A percentile compares a stretch with the other conserved stretches of the same genome.
phyloP scores from a whole-genome alignment of 164 flowering plant genomes.

The Liquidambar formosana region DNA sequence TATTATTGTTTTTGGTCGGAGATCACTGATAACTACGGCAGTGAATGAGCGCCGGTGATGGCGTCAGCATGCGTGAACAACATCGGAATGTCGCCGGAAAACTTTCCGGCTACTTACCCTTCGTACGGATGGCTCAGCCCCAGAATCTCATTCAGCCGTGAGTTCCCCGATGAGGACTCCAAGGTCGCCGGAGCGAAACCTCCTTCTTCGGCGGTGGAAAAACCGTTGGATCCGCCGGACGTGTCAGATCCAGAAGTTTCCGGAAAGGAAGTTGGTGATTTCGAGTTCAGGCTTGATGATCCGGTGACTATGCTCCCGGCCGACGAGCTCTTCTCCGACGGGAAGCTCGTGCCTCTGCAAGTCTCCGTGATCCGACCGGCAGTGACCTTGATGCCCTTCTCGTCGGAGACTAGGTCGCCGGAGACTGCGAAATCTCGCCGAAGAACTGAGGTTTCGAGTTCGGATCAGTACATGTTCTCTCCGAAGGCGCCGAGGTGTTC shows the following conservation, averaged over 20 bases:
- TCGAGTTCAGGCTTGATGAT: constrained; percentile 85
- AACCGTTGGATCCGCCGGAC: constrained; percentile 11
- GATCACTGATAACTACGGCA: background rate
- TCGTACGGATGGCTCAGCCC: constrained; percentile 73
- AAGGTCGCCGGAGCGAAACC: constrained; percentile 15
- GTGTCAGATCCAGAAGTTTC: background rate
- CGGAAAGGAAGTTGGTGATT: constrained; percentile 42
- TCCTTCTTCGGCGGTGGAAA: background rate
- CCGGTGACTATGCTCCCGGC: constrained; percentile 85
- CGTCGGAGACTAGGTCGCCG: constrained; percentile 27
- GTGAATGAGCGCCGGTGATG: constrained; percentile 44
- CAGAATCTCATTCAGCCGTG: constrained; percentile 57
- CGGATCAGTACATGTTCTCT: constrained; percentile 66
- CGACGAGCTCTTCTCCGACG: constrained; percentile 81
- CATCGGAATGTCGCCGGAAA: constrained; percentile 53
- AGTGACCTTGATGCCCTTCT: background rate
- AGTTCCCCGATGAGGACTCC: constrained; percentile 33
- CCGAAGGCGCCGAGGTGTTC: constrained; percentile 92
- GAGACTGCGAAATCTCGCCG: constrained; percentile 33
- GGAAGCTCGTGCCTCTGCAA: constrained; percentile 78
- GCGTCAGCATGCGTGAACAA: constrained; percentile 90
- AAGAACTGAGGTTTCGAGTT: constrained; percentile 26
- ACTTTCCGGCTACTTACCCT: constrained; percentile 36
- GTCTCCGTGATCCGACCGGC: constrained; percentile 22
- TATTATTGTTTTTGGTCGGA: background rate